phyloP scores from a whole-genome alignment of 805 yeast genomes.

The Ogataea saltuana region DNA sequence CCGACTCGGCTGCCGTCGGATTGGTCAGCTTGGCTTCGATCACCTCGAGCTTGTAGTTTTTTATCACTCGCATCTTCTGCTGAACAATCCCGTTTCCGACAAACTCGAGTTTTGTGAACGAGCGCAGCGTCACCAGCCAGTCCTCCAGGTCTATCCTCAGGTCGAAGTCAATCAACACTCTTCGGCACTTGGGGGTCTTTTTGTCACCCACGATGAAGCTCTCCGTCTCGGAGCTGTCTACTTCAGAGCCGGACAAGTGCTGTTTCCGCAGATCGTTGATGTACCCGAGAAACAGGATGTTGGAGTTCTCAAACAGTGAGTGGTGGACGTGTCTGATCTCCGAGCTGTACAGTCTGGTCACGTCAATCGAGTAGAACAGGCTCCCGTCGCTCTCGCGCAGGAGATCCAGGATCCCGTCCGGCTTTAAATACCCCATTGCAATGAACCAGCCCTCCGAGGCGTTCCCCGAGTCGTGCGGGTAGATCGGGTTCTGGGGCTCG shows the following conservation, averaged over 20 bases:
- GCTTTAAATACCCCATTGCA: slow-evolving; percentile 67
- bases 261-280: slow-evolving; percentile 53
- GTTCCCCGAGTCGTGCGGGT: slow-evolving; percentile 20
- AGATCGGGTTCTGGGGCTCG: slow-evolving; percentile 26
- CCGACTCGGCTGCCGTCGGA: slow-evolving; percentile 1
- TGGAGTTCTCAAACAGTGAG: slow-evolving; percentile 60
- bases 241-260: slow-evolving; percentile 36
- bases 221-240: slow-evolving; percentile 15
- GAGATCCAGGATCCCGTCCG: slow-evolving; percentile 62
- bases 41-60: slow-evolving; percentile 55
- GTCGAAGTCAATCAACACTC: slow-evolving; percentile 63
- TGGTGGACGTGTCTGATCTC: slow-evolving; percentile 67
- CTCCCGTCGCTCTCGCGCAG: slow-evolving; percentile 66
- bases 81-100: slow-evolving; percentile 27
- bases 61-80: slow-evolving; percentile 53
- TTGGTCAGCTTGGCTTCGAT: slow-evolving; percentile 61
- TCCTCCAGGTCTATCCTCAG: slow-evolving; percentile 70
- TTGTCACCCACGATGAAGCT: slow-evolving; percentile 13
- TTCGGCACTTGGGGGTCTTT: slow-evolving; percentile 12
- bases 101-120: slow-evolving; percentile 61
- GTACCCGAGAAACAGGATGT: slow-evolving; percentile 58
- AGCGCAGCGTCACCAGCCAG: slow-evolving; percentile 69
- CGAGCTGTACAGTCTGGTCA: slow-evolving; percentile 50
- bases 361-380: slow-evolving; percentile 56
- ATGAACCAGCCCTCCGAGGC: slow-evolving; percentile 65